Percentiles rank a stretch among this genome's conserved stretches.
phyloP scores from a whole-genome alignment of 495 filamentous ascomycete species.

The Tuber indicum region DNA sequence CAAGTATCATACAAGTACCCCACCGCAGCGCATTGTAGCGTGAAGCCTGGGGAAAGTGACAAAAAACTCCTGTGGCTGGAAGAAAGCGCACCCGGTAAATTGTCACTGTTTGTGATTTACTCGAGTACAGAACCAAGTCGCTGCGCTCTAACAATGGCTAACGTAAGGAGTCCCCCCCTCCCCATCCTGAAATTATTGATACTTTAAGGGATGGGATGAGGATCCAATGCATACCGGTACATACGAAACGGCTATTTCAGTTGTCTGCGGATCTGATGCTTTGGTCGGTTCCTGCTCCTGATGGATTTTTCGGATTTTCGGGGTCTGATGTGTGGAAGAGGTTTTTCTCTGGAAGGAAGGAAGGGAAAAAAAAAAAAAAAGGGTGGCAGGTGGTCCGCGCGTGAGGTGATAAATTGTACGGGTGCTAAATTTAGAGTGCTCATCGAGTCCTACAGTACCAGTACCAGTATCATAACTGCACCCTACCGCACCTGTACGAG shows the following conservation, averaged over 20 bases:
- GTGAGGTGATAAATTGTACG: neutral
- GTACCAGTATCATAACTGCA: no score
- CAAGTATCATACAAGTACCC: neutral
- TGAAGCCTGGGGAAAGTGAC: neutral
- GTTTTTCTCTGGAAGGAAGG: neutral
- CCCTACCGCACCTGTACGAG: no score
- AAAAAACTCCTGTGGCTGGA: neutral
- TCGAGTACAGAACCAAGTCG: neutral
- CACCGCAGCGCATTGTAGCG: neutral
- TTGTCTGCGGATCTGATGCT: neutral
- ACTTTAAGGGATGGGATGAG: neutral
- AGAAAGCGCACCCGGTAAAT: neutral
- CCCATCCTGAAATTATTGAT: neutral
- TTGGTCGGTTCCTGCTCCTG: neutral
- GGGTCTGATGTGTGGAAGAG: neutral
- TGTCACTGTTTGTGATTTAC: neutral
- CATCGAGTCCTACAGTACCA: neutral
- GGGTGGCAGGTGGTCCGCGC: neutral
- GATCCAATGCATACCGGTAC: neutral
- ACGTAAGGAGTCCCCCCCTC: neutral
- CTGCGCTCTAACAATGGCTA: neutral
- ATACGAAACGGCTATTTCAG: neutral
- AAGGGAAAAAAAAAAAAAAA: neutral
- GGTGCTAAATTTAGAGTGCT: neutral
- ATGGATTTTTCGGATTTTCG: neutral